A percentile compares a stretch with the other conserved stretches of the same genome.
phyloP scores from a whole-genome alignment of 805 yeast genomes.

The Cyberlindnera xylosilytica region DNA sequence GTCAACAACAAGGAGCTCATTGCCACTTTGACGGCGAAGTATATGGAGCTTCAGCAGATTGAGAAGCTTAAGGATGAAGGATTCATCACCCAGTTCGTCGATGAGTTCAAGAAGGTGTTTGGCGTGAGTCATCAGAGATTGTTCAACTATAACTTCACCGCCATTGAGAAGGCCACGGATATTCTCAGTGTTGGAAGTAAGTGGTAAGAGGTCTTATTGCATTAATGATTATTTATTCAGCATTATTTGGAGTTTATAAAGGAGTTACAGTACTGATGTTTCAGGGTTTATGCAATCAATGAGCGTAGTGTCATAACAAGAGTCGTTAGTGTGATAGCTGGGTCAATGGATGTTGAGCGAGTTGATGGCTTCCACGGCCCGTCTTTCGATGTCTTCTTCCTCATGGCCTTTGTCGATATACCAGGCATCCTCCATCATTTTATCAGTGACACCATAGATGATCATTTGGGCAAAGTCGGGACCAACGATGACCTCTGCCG shows the following conservation, averaged over 20 bases:
- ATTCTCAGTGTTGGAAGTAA: constrained; percentile 51
- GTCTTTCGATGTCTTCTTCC: background rate
- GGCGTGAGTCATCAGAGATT: constrained; percentile 36
- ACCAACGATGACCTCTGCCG: background rate
- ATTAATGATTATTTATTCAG: background rate
- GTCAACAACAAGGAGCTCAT: constrained; percentile 17
- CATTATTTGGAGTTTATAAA: background rate
- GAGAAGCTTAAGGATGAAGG: constrained; percentile 30
- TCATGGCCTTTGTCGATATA: background rate
- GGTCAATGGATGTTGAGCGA: background rate
- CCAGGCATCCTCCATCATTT: background rate
- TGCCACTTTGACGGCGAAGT: constrained; percentile 29
- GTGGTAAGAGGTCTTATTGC: constrained; percentile 37
- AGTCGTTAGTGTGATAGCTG: too few relatives aligned
- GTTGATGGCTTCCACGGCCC: background rate
- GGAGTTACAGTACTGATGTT: background rate
- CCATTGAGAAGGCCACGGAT: constrained; percentile 51
- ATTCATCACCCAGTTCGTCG: constrained; percentile 32
- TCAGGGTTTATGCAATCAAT: too few relatives aligned
- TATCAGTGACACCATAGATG: background rate
- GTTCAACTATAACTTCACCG: constrained; percentile 44
- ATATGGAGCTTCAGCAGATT: constrained; percentile 29
- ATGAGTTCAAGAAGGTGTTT: constrained; percentile 31
- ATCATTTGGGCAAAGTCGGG: background rate
- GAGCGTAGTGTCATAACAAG: too few relatives aligned